phyloP scores from a whole-genome alignment of 2,329 filamentous ascomycete species.

The Blastomyces gilchristii region DNA sequence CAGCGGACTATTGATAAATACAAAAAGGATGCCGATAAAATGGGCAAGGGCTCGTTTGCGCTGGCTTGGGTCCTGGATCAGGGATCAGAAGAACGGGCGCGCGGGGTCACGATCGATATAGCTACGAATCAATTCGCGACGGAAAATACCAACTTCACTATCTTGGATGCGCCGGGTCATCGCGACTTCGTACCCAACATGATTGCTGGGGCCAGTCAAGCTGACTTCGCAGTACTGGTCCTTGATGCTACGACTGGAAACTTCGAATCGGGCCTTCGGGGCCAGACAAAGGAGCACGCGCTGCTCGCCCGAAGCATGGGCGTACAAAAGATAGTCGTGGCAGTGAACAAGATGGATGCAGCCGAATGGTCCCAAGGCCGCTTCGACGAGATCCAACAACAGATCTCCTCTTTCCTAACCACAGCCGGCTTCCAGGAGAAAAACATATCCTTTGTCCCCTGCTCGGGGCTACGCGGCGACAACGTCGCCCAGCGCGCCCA shows the following conservation, averaged over 20 bases:
- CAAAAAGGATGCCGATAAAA: conserved; percentile 74
- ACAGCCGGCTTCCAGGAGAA: conserved; percentile 72
- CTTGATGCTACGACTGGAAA: conserved; percentile 84
- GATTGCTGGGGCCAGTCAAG: conserved; percentile 93
- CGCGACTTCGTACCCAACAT: conserved; percentile 97
- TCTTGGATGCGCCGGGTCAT: conserved; percentile 90
- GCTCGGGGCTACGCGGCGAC: conserved; percentile 78
- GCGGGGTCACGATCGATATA: conserved; percentile 93
- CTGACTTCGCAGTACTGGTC: conserved; percentile 89
- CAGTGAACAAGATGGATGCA: conserved; percentile 90
- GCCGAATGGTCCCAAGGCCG: conserved; percentile 71
- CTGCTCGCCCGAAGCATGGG: conserved; percentile 83
- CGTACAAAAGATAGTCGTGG: conserved; percentile 76
- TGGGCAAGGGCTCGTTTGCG: conserved; percentile 91
- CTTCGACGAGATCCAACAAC: conserved; percentile 75
- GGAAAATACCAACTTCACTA: conserved; percentile 75
- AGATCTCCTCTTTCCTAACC: conserved; percentile 71
- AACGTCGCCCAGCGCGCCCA: conserved; percentile 55
- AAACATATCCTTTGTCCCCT: conserved; percentile 77
- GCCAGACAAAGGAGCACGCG: conserved; percentile 90
- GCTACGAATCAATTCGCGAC: conserved; percentile 93
- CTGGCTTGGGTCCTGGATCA: conserved; percentile 96
- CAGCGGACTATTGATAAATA: conserved; percentile 82
- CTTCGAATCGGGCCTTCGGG: conserved; percentile 86
- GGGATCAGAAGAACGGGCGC: conserved; percentile 73